Percentiles rank a stretch among this genome's conserved stretches.
Evolutionary conservation across 768 basidiomycete genomes (phyloP).

Genomic region (Tricholoma terreum): DNA sequence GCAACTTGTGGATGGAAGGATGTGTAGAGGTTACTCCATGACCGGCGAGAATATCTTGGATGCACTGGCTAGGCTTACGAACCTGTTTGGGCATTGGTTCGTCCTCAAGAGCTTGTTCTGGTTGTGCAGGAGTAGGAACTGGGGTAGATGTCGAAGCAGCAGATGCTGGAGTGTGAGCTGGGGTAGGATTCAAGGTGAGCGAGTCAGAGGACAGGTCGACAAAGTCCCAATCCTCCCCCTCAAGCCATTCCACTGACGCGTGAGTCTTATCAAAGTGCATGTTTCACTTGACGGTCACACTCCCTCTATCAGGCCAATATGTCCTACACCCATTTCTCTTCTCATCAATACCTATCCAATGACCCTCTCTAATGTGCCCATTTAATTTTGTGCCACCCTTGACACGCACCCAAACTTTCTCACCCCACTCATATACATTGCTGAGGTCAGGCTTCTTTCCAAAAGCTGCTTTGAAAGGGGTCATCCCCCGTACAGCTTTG

Average conservation of each 20-base stretch:
- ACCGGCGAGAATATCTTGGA: slow-evolving; percentile 5
- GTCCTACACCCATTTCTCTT: slow-evolving; percentile 25
- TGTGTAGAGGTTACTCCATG: not conserved
- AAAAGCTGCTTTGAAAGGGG: slow-evolving; percentile 25
- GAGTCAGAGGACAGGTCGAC: no score
- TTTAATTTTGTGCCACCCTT: slow-evolving; percentile 27
- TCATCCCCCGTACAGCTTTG: slow-evolving; percentile 23
- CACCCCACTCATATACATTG: slow-evolving; percentile 27
- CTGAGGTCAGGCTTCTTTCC: slow-evolving; percentile 30
- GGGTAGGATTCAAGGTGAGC: not conserved
- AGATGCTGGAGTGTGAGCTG: not conserved
- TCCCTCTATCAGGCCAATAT: slow-evolving; percentile 29
- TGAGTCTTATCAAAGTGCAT: slow-evolving; percentile 13
- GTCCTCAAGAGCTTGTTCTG: not conserved
- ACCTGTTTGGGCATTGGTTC: not conserved
- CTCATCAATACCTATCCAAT: no score
- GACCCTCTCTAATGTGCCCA: slow-evolving; percentile 13
- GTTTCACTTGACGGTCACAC: slow-evolving; percentile 27
- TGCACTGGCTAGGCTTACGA: slow-evolving; percentile 4
- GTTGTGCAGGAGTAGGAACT: not conserved
- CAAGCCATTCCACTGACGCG: slow-evolving; percentile 8
- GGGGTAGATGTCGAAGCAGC: not conserved
- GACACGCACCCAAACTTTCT: no score
- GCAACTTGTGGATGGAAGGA: not conserved
- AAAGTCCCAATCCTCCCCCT: no score